Conservation (phyloP, 2,329 filamentous ascomycete genomes). For the Aureobasidium uvarum region DNA sequence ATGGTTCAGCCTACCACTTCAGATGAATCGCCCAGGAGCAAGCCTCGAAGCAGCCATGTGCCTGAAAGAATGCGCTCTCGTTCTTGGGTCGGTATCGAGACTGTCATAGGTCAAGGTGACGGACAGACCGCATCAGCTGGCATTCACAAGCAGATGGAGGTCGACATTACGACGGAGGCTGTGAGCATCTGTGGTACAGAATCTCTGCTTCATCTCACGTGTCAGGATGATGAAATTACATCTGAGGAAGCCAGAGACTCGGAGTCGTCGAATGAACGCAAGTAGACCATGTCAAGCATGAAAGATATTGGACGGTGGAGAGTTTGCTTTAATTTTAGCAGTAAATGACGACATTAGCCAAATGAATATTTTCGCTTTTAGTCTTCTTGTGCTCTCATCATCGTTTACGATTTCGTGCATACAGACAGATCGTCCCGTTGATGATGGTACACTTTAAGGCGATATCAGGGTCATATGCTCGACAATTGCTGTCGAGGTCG, state of each 20-base stretch:
- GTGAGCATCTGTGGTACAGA: slow-evolving; percentile 23
- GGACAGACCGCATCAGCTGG: neutral
- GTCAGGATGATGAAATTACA: neutral
- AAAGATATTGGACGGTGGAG: neutral
- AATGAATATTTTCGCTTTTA: neutral
- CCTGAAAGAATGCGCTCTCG: slow-evolving; percentile 14
- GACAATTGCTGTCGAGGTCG: neutral
- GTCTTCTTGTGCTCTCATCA: neutral
- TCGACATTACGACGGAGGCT: slow-evolving; percentile 24
- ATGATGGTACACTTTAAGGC: neutral
- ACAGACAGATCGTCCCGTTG: neutral
- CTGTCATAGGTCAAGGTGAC: slow-evolving; percentile 8
- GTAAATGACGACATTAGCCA: neutral
- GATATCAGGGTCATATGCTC: neutral
- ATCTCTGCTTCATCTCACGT: slow-evolving; percentile 15
- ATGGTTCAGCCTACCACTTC: slow-evolving; percentile 11
- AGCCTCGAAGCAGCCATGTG: slow-evolving; percentile 12
- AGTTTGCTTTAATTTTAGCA: neutral
- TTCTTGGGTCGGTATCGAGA: slow-evolving; percentile 22
- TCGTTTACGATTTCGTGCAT: neutral
- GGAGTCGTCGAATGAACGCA: slow-evolving; percentile 1
- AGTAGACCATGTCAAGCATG: neutral
- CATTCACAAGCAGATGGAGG: slow-evolving; percentile 26
- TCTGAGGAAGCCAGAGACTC: neutral
- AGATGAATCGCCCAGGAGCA: slow-evolving; percentile 2